Conservation (phyloP, 768 basidiomycete genomes). For the Rhodotorula paludigena region DNA sequence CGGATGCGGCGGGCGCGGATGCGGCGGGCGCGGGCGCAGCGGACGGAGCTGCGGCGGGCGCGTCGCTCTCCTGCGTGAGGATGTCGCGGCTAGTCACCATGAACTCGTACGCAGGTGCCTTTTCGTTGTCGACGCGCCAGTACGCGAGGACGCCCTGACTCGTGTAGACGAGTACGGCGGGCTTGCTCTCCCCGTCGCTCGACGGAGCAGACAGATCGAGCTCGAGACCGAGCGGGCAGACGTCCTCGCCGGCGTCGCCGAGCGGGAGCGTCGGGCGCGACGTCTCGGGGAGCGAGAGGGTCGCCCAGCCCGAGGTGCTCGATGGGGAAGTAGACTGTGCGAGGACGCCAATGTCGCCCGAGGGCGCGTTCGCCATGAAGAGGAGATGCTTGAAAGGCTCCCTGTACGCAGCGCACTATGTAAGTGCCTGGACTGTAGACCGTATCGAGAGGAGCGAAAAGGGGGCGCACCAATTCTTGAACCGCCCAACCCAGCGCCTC, state of each 20-base stretch:
- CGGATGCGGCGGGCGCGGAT: not conserved
- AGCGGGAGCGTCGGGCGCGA: constrained; percentile 45
- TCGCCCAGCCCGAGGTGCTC: constrained; percentile 41
- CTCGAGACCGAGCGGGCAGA: constrained; percentile 46
- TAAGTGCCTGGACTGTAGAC: no score
- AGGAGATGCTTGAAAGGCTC: constrained; percentile 47
- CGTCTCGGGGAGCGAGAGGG: constrained; percentile 47
- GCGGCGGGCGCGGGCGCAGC: not conserved
- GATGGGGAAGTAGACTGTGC: constrained; percentile 23
- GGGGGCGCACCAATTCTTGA: constrained; percentile 24
- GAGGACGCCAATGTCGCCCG: constrained; percentile 47
- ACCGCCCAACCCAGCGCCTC: constrained; percentile 10
- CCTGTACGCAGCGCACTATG: constrained; percentile 46
- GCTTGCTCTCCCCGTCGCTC: constrained; percentile 12
- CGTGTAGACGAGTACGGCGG: constrained; percentile 46
- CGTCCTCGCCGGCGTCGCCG: constrained; percentile 45
- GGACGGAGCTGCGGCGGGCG: not conserved
- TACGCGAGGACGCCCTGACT: constrained; percentile 47
- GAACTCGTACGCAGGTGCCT: constrained; percentile 41
- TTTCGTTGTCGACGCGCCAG: constrained; percentile 45
- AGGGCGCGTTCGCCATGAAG: constrained; percentile 45
- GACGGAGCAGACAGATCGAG: constrained; percentile 46
- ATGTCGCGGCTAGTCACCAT: constrained; percentile 42
- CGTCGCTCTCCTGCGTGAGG: constrained; percentile 5
- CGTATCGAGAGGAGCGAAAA: not conserved